Conservation (phyloP, 2,329 filamentous ascomycete species). For the Colletotrichum siamense region DNA sequence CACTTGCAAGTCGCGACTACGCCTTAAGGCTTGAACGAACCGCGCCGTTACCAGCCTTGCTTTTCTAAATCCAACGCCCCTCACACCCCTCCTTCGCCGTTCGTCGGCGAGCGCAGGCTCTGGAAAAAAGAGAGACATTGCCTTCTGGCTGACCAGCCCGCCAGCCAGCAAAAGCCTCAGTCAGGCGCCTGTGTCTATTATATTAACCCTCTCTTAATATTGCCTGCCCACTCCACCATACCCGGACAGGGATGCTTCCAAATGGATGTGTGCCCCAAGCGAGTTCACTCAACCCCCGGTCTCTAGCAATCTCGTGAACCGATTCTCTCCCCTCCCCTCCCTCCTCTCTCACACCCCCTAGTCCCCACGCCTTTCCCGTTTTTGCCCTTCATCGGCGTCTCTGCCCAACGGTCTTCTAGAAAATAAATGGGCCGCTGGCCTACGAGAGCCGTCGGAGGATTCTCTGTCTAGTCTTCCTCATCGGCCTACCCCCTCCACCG, state of each 20-base stretch:
- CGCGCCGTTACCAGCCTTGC: slow-evolving; percentile 8
- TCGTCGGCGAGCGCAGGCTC: not conserved
- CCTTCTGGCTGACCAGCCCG: slow-evolving; percentile 9
- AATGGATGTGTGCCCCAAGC: slow-evolving; percentile 33
- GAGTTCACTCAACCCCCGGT: slow-evolving; percentile 35
- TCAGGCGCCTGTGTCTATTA: slow-evolving; percentile 23
- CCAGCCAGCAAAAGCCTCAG: slow-evolving; percentile 19
- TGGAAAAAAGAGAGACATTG: slow-evolving; percentile 4
- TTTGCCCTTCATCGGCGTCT: slow-evolving; percentile 40
- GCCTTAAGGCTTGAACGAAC: slow-evolving; percentile 16
- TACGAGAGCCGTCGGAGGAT: slow-evolving; percentile 48
- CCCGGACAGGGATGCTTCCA: slow-evolving; percentile 17
- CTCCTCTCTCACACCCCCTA: slow-evolving; percentile 25
- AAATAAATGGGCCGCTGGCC: slow-evolving; percentile 46
- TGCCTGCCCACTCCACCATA: slow-evolving; percentile 19
- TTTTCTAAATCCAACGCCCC: not conserved
- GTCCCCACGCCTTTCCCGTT: slow-evolving; percentile 43
- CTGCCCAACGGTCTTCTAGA: slow-evolving; percentile 54
- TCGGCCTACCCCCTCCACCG: slow-evolving; percentile 33
- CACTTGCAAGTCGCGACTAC: not conserved
- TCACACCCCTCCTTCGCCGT: not conserved
- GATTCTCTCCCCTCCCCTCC: slow-evolving; percentile 37
- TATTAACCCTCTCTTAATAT: slow-evolving; percentile 22
- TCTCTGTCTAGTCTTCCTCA: slow-evolving; percentile 49
- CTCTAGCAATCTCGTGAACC: slow-evolving; percentile 53